Percentiles rank a stretch among this genome's conserved stretches.
These are phyloP conservation scores for Plasmodium blacklocki DNA, from an alignment of 169 alveolate species.

Conservation along the genomic window DNA sequence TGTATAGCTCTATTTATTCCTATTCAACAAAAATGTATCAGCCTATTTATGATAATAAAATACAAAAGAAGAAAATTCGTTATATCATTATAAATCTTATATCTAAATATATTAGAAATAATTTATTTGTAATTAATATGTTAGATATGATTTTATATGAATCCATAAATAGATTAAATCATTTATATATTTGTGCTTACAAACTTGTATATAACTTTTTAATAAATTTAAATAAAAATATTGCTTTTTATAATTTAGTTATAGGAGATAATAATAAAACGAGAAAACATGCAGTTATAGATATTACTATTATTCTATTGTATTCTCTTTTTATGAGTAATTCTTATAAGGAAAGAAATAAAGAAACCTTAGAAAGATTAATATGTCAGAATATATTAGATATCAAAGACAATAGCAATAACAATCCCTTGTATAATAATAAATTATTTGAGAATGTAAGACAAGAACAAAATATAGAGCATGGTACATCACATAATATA, in stretches of 20 bases:
- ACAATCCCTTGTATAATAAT: background rate
- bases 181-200: constrained; percentile 47
- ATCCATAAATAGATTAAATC: constrained; percentile 40
- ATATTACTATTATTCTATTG: constrained; percentile 32
- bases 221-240: background rate
- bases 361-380: background rate
- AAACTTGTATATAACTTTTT: constrained; percentile 42
- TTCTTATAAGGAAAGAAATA: constrained; percentile 14
- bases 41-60: constrained; percentile 9
- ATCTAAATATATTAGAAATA: constrained; percentile 23
- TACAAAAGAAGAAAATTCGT: constrained; percentile 13
- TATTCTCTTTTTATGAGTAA: constrained; percentile 43
- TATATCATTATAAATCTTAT: constrained; percentile 27
- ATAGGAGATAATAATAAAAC: background rate
- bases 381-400: background rate
- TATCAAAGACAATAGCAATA: background rate
- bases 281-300: constrained; percentile 12
- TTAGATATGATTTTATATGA: constrained; percentile 62
- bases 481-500: background rate
- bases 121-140: constrained; percentile 46
- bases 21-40: constrained; percentile 19
- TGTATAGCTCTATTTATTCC: constrained; percentile 49
- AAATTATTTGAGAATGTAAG: background rate
- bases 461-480: background rate
- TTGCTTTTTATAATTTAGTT: constrained; percentile 12